Conservation (phyloP, 768 basidiomycete genomes). For the Serendipita vermifera region DNA sequence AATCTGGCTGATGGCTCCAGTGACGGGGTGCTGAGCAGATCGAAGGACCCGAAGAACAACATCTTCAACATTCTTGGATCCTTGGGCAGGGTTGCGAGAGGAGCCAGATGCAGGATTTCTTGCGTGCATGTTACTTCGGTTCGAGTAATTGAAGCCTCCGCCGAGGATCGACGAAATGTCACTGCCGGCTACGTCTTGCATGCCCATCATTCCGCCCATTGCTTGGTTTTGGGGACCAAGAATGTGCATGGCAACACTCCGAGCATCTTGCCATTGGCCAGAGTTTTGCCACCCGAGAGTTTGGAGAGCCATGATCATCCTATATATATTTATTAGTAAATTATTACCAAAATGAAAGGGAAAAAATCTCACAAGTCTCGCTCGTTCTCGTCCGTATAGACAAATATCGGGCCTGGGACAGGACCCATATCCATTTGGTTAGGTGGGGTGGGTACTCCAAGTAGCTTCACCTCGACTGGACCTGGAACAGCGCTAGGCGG, state of each 20-base stretch:
- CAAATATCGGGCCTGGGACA: constrained; percentile 55
- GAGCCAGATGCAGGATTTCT: too few relatives aligned
- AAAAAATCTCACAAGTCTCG: constrained; percentile 56
- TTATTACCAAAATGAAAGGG: constrained; percentile 15
- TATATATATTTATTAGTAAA: constrained; percentile 23
- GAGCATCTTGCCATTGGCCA: constrained; percentile 84
- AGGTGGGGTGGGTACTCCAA: constrained; percentile 46
- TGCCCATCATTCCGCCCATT: constrained; percentile 32
- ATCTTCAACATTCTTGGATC: constrained; percentile 55
- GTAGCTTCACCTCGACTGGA: constrained; percentile 80
- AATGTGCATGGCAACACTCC: constrained; percentile 86
- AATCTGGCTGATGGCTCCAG: constrained; percentile 23
- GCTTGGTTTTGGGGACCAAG: constrained; percentile 42
- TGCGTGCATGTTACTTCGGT: not conserved
- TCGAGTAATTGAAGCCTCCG: not conserved
- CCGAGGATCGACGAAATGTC: constrained; percentile 12
- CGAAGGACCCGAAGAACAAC: constrained; percentile 69
- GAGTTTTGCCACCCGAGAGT: constrained; percentile 96
- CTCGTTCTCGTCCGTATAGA: constrained; percentile 84
- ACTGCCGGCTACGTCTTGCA: not conserved
- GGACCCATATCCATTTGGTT: constrained; percentile 34
- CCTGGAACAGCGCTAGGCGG: constrained; percentile 75
- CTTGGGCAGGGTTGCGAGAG: constrained; percentile 33
- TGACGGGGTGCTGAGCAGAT: constrained; percentile 29
- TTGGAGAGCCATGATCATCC: constrained; percentile 91